phyloP scores from a whole-genome alignment of 371 early-diverging fungal species.

The Apophysomyces trapeziformis region DNA sequence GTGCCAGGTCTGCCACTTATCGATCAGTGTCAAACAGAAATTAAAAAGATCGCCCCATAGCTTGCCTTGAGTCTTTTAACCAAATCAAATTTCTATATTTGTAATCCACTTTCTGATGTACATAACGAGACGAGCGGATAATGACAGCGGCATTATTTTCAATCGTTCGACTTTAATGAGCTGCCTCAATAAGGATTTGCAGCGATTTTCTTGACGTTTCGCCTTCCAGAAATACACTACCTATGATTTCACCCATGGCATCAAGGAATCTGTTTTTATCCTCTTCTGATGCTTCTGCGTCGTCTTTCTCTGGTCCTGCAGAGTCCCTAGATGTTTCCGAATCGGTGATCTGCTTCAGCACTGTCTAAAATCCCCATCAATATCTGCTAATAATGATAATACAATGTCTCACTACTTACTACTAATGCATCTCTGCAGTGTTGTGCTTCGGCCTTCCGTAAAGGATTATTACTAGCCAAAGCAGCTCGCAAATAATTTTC shows the following conservation, averaged over 20 bases:
- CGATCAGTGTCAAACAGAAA: too few species aligned
- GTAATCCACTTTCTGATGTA: background rate
- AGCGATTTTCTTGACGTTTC: background rate
- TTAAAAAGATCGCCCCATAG: too few species aligned
- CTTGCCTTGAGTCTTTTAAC: too few species aligned
- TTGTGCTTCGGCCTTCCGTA: slow-evolving; percentile 35
- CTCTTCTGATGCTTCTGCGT: slow-evolving; percentile 16
- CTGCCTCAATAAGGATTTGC: background rate
- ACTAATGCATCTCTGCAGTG: slow-evolving; percentile 48
- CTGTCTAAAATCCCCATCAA: background rate
- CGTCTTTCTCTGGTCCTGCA: slow-evolving; percentile 12
- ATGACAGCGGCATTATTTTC: background rate
- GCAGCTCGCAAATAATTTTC: slow-evolving; percentile 38
- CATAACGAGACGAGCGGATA: too few species aligned
- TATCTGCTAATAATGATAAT: too few species aligned
- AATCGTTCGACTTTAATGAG: background rate
- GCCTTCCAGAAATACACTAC: background rate
- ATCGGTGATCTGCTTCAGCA: slow-evolving; percentile 10
- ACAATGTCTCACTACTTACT: slow-evolving; percentile 19
- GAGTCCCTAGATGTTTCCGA: slow-evolving; percentile 9
- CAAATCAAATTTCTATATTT: background rate
- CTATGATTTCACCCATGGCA: slow-evolving; percentile 11
- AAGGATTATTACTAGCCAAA: slow-evolving; percentile 25
- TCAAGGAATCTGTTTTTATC: slow-evolving; percentile 7
- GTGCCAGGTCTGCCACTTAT: too few species aligned